Base-by-base conservation (phyloP, 306 rosid species). In the Fagus sylvatica region DNA sequence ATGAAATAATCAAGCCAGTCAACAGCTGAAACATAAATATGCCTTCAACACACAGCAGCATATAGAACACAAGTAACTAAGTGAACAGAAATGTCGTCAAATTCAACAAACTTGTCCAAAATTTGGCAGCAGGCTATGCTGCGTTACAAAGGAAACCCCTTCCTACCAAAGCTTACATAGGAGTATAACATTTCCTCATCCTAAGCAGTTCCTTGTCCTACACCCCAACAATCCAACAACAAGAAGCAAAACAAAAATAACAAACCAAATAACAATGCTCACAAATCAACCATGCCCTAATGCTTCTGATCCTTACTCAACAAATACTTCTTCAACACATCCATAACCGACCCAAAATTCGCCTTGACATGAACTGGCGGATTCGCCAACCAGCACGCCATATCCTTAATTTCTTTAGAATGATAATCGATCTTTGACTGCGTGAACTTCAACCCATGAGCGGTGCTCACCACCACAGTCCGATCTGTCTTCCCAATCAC, bases 381-480 rank as follows among this genome's bases (percentile, higher is more conserved):
- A 80, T 93, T 93, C 4, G 98, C 93, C 67, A 60, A 91, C 9
- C 87, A 80, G 88, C 93, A 93, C 40, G 90, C 85, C 87, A 93
- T 84, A 79, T 93, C 98, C 88, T 78, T 84, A 67, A 93, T 93
- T 15, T 82, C 68, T 46, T 77, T 83, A n/a, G 93, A 93, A 78
- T 93, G 97, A 83, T 93, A 93, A 84, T 89, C 94, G 61, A 78
- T 86, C 80, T 93, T 93, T 3, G 98, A 90, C 80, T 93, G 94
- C 17, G 94, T 88, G 67, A 93, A 93, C 84, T 93, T 93, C 90
- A 93, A 83, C 3, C 98, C 98, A 77, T 93, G 98, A 43, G 96
- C 98, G 13, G 98, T 90, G 65, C 98, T 93, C 64, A 93, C 98
- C 4, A 91, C 98, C 75, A 93, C 96, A 6, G 98, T 93, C 75